phyloP scores from a whole-genome alignment of 2,329 filamentous ascomycete genomes.

The Calonectria honghensis region DNA sequence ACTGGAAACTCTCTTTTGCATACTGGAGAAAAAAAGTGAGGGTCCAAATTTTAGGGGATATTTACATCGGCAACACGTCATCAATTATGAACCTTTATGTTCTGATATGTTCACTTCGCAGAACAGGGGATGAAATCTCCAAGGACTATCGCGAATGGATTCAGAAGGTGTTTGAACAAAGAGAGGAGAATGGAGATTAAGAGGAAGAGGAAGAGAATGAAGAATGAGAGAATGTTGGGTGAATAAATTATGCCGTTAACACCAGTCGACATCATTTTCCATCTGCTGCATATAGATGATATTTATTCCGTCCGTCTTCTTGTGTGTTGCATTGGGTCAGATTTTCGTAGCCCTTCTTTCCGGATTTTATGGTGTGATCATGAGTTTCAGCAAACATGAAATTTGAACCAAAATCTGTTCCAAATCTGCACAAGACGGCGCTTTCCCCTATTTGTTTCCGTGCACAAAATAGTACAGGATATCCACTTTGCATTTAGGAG shows the following conservation, averaged over 20 bases:
- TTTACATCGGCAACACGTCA: not conserved
- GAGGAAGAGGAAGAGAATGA: too few species aligned
- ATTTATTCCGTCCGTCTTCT: too few species aligned
- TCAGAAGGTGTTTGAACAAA: not conserved
- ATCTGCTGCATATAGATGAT: too few species aligned
- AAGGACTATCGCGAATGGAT: not conserved
- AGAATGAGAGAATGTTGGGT: too few species aligned
- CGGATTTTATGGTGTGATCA: not conserved
- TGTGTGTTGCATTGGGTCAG: too few species aligned
- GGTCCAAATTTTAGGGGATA: not conserved
- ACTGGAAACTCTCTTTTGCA: not conserved
- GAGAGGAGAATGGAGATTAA: too few species aligned
- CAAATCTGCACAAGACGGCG: not conserved
- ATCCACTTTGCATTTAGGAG: not conserved
- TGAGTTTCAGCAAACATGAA: not conserved
- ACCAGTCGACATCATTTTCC: too few species aligned
- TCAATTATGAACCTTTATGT: not conserved
- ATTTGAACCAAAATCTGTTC: not conserved
- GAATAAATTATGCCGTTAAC: too few species aligned
- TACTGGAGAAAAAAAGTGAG: not conserved
- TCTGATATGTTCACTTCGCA: not conserved
- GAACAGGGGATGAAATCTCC: not conserved
- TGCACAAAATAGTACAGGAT: not conserved
- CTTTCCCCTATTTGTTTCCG: not conserved
- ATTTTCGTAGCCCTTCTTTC: too few species aligned